Conservation (phyloP, 768 basidiomycete genomes). For the Mycena metata region DNA sequence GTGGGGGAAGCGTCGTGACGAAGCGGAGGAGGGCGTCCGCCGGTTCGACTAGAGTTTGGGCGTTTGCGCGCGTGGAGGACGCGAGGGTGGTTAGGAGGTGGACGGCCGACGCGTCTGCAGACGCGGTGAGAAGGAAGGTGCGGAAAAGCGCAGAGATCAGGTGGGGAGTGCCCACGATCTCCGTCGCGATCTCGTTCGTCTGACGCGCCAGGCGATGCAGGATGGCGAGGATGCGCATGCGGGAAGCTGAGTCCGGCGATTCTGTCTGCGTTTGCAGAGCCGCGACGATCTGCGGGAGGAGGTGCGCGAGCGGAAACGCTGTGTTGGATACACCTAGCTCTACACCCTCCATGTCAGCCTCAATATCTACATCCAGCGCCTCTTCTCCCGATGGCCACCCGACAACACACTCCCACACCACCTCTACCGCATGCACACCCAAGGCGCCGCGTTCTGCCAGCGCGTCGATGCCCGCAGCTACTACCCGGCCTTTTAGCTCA, state of each 20-base stretch:
- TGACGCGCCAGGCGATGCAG: constrained; percentile 73
- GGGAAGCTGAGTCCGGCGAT: constrained; percentile 51
- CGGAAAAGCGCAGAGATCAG: constrained; percentile 67
- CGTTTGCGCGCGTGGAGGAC: constrained; percentile 76
- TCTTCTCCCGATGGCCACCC: constrained; percentile 58
- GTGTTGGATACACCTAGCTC: constrained; percentile 59
- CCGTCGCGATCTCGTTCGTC: constrained; percentile 64
- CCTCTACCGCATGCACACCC: constrained; percentile 76
- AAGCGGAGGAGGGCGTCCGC: constrained; percentile 83
- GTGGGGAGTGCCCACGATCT: constrained; percentile 64
- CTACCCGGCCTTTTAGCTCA: constrained; percentile 70
- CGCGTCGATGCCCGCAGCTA: constrained; percentile 77
- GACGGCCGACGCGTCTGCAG: constrained; percentile 63
- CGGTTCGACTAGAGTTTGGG: constrained; percentile 65
- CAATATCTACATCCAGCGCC: constrained; percentile 49
- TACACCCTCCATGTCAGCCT: constrained; percentile 55
- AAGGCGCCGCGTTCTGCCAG: constrained; percentile 75
- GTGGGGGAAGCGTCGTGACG: constrained; percentile 68
- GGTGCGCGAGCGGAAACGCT: constrained; percentile 55
- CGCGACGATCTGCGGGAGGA: constrained; percentile 66
- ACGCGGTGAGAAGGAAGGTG: constrained; percentile 65
- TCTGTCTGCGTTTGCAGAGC: constrained; percentile 53
- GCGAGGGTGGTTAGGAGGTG: constrained; percentile 70
- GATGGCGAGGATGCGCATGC: constrained; percentile 70
- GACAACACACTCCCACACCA: constrained; percentile 81